phyloP scores from a whole-genome alignment of 306 rosid genomes.

The Urtica urens region DNA sequence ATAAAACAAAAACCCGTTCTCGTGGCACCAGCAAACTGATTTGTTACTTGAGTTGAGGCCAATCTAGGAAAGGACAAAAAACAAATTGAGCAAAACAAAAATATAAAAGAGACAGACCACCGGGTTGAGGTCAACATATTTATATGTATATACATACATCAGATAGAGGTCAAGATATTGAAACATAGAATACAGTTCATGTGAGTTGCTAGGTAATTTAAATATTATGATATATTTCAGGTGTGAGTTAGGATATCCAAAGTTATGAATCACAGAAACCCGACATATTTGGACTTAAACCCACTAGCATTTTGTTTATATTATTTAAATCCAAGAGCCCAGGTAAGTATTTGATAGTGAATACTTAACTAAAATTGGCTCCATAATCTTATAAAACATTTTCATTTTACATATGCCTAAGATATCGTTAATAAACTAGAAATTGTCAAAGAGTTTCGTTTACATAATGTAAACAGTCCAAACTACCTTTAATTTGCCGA shows the following conservation, averaged over 20 bases:
- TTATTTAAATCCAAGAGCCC: not conserved
- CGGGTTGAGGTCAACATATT: not conserved
- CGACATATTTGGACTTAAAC: constrained; percentile 10
- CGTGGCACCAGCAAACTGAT: constrained; percentile 9
- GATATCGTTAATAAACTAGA: too few species aligned
- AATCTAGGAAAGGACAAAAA: constrained; percentile 3
- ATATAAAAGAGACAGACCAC: not conserved
- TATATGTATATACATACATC: not conserved
- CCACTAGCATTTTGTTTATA: not conserved
- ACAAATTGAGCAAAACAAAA: not conserved
- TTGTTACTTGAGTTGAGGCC: too few species aligned
- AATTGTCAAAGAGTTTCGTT: too few species aligned
- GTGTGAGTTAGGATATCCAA: not conserved
- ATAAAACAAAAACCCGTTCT: not conserved
- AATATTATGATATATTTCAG: not conserved
- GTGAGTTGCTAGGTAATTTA: not conserved
- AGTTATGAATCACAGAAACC: not conserved
- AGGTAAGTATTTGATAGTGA: not conserved
- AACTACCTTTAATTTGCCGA: too few species aligned
- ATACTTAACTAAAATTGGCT: too few species aligned
- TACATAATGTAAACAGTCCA: too few species aligned
- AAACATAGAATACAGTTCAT: constrained; percentile 3
- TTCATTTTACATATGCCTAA: too few species aligned
- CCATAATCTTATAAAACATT: too few species aligned
- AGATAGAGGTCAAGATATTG: not conserved